These are phyloP conservation scores for Penicillium freii DNA, from an alignment of 2,329 filamentous ascomycete species.

Conservation along the genomic window DNA sequence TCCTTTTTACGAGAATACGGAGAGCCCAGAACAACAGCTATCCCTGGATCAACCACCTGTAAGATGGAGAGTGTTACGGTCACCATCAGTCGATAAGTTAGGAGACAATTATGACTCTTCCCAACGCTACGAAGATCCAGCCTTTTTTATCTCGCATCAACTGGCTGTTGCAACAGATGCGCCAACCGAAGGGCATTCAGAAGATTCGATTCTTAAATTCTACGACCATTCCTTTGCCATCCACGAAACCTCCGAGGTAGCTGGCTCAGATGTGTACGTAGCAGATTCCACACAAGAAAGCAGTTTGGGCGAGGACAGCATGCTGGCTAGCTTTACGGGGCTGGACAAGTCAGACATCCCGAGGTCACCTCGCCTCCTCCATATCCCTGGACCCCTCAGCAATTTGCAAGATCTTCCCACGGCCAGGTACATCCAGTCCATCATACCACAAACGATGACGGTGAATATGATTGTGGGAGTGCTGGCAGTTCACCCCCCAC, in stretches of 20 bases:
- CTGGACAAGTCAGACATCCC: conserved; percentile 11
- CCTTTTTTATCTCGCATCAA: conserved; percentile 34
- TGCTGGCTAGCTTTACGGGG: neutral
- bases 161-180: conserved; percentile 19
- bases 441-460: conserved; percentile 77
- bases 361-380: conserved; percentile 17
- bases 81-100: conserved; percentile 4
- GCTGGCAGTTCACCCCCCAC: conserved; percentile 66
- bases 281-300: conserved; percentile 29
- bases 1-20: conserved; percentile 27
- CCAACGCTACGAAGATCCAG: conserved; percentile 18
- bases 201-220: conserved; percentile 57
- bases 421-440: conserved; percentile 62
- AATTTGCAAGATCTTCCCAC: conserved; percentile 69
- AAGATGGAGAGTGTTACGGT: conserved; percentile 34
- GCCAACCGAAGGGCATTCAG: conserved; percentile 6
- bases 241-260: conserved; percentile 55
- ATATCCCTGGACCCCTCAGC: conserved; percentile 52
- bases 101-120: conserved; percentile 13
- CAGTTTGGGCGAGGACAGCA: conserved; percentile 20
- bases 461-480: conserved; percentile 79
- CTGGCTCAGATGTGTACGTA: conserved; percentile 20
- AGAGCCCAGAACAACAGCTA: conserved; percentile 3
- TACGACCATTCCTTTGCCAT: conserved; percentile 74
- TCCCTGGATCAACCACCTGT: conserved; percentile 15